Base-by-base conservation (phyloP, 2,329 filamentous ascomycete genomes). In the Diaporthe caulivora region DNA sequence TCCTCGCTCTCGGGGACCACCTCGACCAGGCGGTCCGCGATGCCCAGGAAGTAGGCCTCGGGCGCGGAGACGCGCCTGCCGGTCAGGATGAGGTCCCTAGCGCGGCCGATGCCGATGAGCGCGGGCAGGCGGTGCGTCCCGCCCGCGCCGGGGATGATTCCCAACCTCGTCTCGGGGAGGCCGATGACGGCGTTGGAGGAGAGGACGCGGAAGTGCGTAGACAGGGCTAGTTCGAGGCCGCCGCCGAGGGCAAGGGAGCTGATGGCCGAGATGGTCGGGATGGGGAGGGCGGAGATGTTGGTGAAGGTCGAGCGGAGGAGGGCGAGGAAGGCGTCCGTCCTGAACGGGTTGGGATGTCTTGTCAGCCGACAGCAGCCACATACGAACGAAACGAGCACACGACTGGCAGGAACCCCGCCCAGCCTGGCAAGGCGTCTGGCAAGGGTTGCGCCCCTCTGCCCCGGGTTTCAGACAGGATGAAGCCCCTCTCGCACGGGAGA, bases 101-200 rank as follows among this genome's bases (percentile, higher is more conserved):
- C 97, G 71, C 95, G 91, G 34, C 89, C 87, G 31, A 93, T 85
- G 7, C 97, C 97, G 76, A 99, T 92, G 26, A 99, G 84, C 11
- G 88, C 89, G 1, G 95, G 95, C 0, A 99, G 91, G 13, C 97
- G 92, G 83, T 95, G 94, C 1, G 96, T 98, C 74, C 96, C 97
- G 55, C 97, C 97, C 2, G 96, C 97, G 74, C 97, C 97, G 3
- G 97, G 97, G 76, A 99, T 93, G 81, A 99, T 99, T 72, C 93
- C 97, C 2, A 99, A 89, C 2, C 95, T 89, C 1, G 97, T 98
- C 82, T 99, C 97, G 1, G 97, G 97, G 7, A 98, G 90, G 0
- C 92, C 95, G 71, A 99, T 91, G 31, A 88, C 86, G 21, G 95
- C 93, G 44, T 92, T 93, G 51, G 94, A 95, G 42, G 92, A 90